Base-by-base conservation (phyloP, 179 eudicot genomes). In the Sideroxylon spinosum region DNA sequence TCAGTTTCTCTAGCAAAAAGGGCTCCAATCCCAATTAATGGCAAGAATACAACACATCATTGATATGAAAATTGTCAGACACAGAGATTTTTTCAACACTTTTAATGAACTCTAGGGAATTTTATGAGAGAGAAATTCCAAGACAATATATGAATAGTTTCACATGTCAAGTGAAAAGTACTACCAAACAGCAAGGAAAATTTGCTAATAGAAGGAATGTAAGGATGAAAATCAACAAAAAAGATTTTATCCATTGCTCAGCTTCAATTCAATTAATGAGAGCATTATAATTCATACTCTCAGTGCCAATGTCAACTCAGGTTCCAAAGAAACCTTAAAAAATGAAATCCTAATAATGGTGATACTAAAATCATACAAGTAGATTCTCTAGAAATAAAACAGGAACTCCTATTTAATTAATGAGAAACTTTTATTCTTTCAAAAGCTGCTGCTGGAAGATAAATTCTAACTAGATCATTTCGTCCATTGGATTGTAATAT, bases 1-100 rank as follows among this genome's bases (percentile, higher is more conserved):
- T 95, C 99, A 76, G 97, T 92, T 77, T 95, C 98, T 89, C 99
- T 88, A 75, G 93, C 91, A 78, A 97, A 93, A 85, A 95, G 98
- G 79, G 98, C 94, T 53, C 94, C 95, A 77, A 90, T 82, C 57
- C 99, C 99, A 85, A 85, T 77, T 55, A 98, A 95, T 53, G 99
- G 97, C n/a, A n/a, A n/a, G 66, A 89, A 97, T 95, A 89, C 22
- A 75, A 71, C 48, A 72, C 50, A 64, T 4, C 9, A 75, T 65
- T 81, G 37, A 48, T 23, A 11, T 67, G 16, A 68, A 73, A 65
- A 71, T 25, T 16, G 26, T 63, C n/a, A 13, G n/a, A 56, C 61
- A 16, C 57, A 74, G 28, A 56, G 67, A 62, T 57, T 77, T 66
- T 44, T 32, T 55, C 29, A 52, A 46, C 20, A 75, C n/a, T 2